phyloP scores from a whole-genome alignment of 345 rosid species.

The Ceriops decandra region DNA sequence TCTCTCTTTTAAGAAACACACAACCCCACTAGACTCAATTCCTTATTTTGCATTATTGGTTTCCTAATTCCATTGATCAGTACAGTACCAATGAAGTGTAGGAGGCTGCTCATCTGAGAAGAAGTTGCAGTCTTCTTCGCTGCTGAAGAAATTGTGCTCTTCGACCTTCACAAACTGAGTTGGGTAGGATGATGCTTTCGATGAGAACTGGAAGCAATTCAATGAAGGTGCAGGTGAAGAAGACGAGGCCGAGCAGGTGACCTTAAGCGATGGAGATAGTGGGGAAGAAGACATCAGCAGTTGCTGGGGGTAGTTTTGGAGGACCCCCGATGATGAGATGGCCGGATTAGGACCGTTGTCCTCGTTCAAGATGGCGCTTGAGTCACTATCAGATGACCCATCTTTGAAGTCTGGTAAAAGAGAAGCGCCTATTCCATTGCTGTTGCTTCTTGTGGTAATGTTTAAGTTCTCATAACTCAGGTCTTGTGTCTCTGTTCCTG shows the following conservation, averaged over 20 bases:
- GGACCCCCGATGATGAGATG: constrained; percentile 39
- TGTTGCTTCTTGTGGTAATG: constrained; percentile 10
- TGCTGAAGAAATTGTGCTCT: constrained; percentile 68
- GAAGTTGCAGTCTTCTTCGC: constrained; percentile 74
- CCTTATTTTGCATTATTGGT: too few relatives aligned
- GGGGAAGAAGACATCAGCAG: constrained; percentile 28
- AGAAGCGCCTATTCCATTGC: constrained; percentile 6
- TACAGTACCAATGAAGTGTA: constrained; percentile 73
- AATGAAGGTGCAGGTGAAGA: constrained; percentile 21
- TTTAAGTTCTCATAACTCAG: constrained; percentile 48
- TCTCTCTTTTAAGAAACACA: constrained; percentile 1
- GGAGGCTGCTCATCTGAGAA: constrained; percentile 92
- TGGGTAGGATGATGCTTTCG: constrained; percentile 24
- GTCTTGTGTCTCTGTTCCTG: constrained; percentile 26
- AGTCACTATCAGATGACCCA: constrained; percentile 87
- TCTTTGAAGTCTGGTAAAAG: constrained; percentile 55
- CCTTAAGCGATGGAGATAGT: constrained; percentile 11
- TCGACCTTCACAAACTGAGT: constrained; percentile 74
- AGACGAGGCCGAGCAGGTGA: constrained; percentile 18
- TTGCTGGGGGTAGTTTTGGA: constrained; percentile 26
- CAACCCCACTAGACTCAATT: too few relatives aligned
- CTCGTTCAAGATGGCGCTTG: constrained; percentile 77
- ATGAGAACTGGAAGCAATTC: constrained; percentile 15
- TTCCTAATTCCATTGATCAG: constrained; percentile 48
- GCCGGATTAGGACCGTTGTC: constrained; percentile 62